Base-by-base conservation (phyloP, 208 protist species). In the Porcisia hertigi region DNA sequence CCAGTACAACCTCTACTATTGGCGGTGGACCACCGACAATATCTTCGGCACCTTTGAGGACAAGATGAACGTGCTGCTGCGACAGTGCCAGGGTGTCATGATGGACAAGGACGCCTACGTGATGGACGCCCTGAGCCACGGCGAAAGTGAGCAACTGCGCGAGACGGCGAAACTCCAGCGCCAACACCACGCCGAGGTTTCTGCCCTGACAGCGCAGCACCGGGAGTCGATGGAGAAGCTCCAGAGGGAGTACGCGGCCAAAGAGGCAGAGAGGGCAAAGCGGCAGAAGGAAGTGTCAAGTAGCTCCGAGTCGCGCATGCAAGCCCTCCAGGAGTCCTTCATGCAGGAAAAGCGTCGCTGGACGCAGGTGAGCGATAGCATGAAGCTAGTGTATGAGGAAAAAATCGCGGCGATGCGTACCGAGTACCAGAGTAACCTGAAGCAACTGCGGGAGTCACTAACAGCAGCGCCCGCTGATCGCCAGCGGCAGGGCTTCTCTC, bases 321-420 rank as follows among this genome's bases (percentile, higher is more conserved):
- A 78, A 52, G 67, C 71, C 7, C 55, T 77, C 12, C 76, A 75
- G 3, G 75, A 79, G 0, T 64, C 77, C 36, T 86, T 74, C 45
- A 82, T 87, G 16, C 39, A 73, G 55, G 87, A 88, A 74, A 75
- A 74, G 65, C 85, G 83, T 43, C 75, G 80, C 59, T 54, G 77
- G 64, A 65, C 43, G 1, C 73, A 74, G 20, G 82, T 85, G 58
- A 62, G 52, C 30, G 81, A 88, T 30, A 82, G 55, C 53, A 75
- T 86, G 78, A 79, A 80, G 63, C 69, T 80, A 14, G 60, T 47
- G 53, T 86, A 89, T 80, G 83, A 86, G 45, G 81, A 88, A 39
- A 72, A 83, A 36, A 52, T 88, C 20, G 54, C 62, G 3, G 73
- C 76, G 25, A 71, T 69, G 47, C 73, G 81, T 39, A 59, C 74